Evolutionary conservation across 352 stramenopile genomes (phyloP).

Genomic region (Globisporangium solare): DNA sequence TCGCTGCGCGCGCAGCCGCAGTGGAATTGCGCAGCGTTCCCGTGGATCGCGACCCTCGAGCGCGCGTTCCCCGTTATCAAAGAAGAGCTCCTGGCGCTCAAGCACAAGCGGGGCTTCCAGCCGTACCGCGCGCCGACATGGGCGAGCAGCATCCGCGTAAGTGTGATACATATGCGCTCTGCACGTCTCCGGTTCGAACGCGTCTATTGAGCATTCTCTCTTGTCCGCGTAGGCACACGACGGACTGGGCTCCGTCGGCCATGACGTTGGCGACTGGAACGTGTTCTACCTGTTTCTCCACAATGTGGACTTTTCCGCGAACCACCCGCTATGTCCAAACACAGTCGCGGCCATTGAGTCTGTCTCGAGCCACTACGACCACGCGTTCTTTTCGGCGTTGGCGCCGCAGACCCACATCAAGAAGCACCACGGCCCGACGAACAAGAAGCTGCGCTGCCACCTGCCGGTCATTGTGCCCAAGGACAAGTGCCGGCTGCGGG

Average conservation of each 20-base stretch:
- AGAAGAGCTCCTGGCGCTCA: conserved; percentile 53
- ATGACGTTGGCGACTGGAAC: conserved; percentile 84
- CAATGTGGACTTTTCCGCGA: conserved; percentile 76
- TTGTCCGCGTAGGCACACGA: conserved; percentile 47
- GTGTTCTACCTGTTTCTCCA: conserved; percentile 88
- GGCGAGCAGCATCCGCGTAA: conserved; percentile 50
- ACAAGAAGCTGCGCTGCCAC: conserved; percentile 91
- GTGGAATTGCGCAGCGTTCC: conserved; percentile 44
- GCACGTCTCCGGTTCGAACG: neutral
- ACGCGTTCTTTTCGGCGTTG: conserved; percentile 87
- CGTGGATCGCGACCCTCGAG: conserved; percentile 47
- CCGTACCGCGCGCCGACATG: conserved; percentile 72
- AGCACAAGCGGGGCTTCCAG: conserved; percentile 49
- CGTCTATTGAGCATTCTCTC: no score
- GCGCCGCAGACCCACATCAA: conserved; percentile 74
- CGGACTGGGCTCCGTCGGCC: conserved; percentile 64
- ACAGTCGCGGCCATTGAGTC: conserved; percentile 56
- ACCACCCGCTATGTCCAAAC: conserved; percentile 59
- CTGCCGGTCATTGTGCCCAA: conserved; percentile 81
- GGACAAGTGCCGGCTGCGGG: conserved; percentile 53
- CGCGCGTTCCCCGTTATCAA: conserved; percentile 48
- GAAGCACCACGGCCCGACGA: conserved; percentile 85
- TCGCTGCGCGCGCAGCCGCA: conserved; percentile 33
- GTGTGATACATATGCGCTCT: conserved; percentile 3
- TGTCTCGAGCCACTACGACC: conserved; percentile 63